A percentile compares a stretch with the other conserved stretches of the same genome.
Conservation (phyloP, 805 yeast genomes). For the Saturnispora mendoncae region DNA sequence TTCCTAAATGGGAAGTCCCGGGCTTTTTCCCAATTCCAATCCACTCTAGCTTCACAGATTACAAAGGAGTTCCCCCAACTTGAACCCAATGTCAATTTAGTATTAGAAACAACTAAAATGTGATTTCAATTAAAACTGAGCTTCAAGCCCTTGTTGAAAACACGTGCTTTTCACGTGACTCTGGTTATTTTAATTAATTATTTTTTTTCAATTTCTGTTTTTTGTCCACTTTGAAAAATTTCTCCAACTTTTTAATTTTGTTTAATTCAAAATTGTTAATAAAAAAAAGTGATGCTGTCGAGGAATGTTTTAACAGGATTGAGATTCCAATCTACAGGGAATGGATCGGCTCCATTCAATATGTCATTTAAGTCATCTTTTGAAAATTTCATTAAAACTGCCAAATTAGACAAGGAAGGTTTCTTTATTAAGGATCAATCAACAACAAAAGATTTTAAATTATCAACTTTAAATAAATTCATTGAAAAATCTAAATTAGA, state of each 20-base stretch:
- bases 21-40: conserved; percentile 48
- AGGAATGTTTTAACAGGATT: not conserved
- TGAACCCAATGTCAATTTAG: conserved; percentile 12
- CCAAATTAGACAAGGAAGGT: conserved; percentile 22
- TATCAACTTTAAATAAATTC: conserved; percentile 19
- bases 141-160: not conserved
- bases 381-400: conserved; percentile 9
- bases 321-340: not conserved
- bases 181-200: too few species aligned
- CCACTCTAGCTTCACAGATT: conserved; percentile 60
- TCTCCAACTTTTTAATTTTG: conserved; percentile 1
- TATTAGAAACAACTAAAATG: not conserved
- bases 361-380: conserved; percentile 12
- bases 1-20: conserved; percentile 74
- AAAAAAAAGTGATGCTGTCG: not conserved
- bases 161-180: conserved; percentile 9
- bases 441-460: conserved; percentile 17
- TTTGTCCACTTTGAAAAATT: not conserved
- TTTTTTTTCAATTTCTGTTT: not conserved
- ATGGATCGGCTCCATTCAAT: conserved; percentile 3
- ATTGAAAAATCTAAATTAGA: conserved; percentile 15
- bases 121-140: not conserved
- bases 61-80: conserved; percentile 74
- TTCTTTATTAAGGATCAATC: conserved; percentile 17
- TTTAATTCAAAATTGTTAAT: too few species aligned